phyloP scores from a whole-genome alignment of 2,329 filamentous ascomycete species.

The Blastomyces silverae region DNA sequence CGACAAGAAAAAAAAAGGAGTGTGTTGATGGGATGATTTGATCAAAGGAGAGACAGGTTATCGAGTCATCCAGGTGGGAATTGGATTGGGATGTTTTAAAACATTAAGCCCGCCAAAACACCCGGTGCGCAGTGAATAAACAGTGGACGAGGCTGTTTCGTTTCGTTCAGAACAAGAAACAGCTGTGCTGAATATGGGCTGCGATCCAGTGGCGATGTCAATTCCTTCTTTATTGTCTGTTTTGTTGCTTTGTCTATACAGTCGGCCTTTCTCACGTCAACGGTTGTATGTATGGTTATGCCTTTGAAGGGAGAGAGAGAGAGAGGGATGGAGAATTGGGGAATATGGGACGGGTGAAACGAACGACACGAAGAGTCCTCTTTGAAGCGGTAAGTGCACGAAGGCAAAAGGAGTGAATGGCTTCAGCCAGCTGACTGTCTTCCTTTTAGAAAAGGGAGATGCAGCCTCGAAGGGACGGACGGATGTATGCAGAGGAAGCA shows the following conservation, averaged over 20 bases:
- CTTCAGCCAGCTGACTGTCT: slow-evolving; percentile 1
- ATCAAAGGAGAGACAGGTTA: not conserved
- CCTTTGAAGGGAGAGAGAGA: not conserved
- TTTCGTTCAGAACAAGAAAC: not conserved
- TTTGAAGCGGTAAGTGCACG: slow-evolving; percentile 9
- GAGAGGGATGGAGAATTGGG: too few species aligned
- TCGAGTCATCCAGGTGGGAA: not conserved
- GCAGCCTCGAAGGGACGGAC: not conserved
- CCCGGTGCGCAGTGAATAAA: not conserved
- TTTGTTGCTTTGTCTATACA: slow-evolving; percentile 2
- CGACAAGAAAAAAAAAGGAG: not conserved
- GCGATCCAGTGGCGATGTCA: not conserved
- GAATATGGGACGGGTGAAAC: not conserved
- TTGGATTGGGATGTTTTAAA: not conserved
- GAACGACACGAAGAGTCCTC: slow-evolving; percentile 5
- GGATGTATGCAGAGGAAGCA: too few species aligned
- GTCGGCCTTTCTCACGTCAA: not conserved
- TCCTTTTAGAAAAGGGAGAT: slow-evolving; percentile 3
- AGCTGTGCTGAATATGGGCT: not conserved
- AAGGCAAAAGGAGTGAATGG: slow-evolving; percentile 12
- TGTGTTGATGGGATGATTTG: not conserved
- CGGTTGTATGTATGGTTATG: not conserved
- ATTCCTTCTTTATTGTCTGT: not conserved
- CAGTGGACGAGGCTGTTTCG: not conserved
- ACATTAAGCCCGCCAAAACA: not conserved